Evolutionary conservation across 176 grass and related monocot species (phyloP).

Genomic region (Cocos nucifera): DNA sequence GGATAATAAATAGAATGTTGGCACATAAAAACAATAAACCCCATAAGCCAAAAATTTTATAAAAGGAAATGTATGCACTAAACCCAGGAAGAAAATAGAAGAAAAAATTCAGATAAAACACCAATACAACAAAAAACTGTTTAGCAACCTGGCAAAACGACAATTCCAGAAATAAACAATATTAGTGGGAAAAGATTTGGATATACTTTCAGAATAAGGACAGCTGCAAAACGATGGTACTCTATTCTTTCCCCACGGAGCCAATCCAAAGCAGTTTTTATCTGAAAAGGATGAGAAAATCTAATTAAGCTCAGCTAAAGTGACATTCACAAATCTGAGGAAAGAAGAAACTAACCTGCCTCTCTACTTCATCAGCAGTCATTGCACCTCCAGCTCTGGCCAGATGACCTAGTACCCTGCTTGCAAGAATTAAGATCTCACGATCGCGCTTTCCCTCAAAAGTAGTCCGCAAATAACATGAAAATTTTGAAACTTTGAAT

Average conservation of each 20-base stretch:
- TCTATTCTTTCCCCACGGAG: slow-evolving; percentile 78
- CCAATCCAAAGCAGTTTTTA: slow-evolving; percentile 94
- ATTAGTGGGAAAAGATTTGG: background rate
- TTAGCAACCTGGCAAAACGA: no score
- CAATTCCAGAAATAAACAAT: no score
- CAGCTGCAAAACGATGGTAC: slow-evolving; percentile 89
- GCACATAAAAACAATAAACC: no score
- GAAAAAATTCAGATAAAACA: background rate
- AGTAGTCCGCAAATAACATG: slow-evolving; percentile 61
- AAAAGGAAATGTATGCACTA: background rate
- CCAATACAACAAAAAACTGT: no score
- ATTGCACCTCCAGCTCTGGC: slow-evolving; percentile 83
- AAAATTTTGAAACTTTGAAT: slow-evolving; percentile 87
- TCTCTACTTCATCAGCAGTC: slow-evolving; percentile 92
- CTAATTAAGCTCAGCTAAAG: slow-evolving; percentile 10
- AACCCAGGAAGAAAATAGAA: background rate
- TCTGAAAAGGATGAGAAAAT: slow-evolving; percentile 36
- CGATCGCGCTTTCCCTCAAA: slow-evolving; percentile 88
- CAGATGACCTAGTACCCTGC: slow-evolving; percentile 80
- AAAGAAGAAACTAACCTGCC: slow-evolving; percentile 39
- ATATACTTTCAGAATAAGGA: slow-evolving; percentile 98
- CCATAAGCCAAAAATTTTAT: no score
- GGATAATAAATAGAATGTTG: no score
- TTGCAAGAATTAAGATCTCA: slow-evolving; percentile 82
- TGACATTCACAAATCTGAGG: slow-evolving; percentile 3